Evolutionary conservation across 176 grass and related monocot species (phyloP).

Genomic region (Bolboschoenus planiculmis): DNA sequence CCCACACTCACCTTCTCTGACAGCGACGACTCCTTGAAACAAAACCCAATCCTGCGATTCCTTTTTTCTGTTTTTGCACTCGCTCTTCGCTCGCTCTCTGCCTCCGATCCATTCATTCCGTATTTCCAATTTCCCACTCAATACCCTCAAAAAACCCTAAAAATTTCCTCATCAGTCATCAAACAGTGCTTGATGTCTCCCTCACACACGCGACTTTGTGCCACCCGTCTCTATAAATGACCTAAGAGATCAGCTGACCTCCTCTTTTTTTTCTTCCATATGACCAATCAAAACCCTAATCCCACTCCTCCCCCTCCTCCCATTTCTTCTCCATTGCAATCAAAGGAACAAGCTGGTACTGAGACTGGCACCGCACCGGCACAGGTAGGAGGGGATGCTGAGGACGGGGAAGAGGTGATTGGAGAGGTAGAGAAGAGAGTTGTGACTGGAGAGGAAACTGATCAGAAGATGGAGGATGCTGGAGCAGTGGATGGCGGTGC

Average conservation of each 20-base stretch:
- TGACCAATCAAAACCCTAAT: slow-evolving; percentile 83
- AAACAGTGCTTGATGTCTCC: slow-evolving; percentile 29
- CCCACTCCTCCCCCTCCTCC: slow-evolving; percentile 26
- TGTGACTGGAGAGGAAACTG: slow-evolving; percentile 21
- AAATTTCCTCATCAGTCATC: neutral
- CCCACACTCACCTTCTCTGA: slow-evolving; percentile 31
- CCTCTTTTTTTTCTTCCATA: slow-evolving; percentile 28
- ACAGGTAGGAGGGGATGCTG: slow-evolving; percentile 16
- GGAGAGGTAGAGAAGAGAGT: slow-evolving; percentile 22
- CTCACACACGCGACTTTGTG: slow-evolving; percentile 23
- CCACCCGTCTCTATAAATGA: slow-evolving; percentile 36
- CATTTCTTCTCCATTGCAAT: slow-evolving; percentile 12
- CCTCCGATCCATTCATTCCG: slow-evolving; percentile 11
- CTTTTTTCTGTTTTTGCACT: neutral
- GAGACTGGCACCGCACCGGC: slow-evolving; percentile 25
- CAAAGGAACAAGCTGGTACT: slow-evolving; percentile 3
- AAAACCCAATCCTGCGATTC: slow-evolving; percentile 23
- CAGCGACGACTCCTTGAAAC: slow-evolving; percentile 56
- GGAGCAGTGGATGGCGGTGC: slow-evolving; percentile 18
- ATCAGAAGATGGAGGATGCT: slow-evolving; percentile 31
- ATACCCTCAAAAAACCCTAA: slow-evolving; percentile 3
- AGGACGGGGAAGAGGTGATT: slow-evolving; percentile 24
- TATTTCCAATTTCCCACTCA: slow-evolving; percentile 13
- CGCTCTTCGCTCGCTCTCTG: slow-evolving; percentile 15
- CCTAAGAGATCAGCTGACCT: slow-evolving; percentile 30